Conservation (phyloP, 805 yeast genomes). For the Monosporozyma aquatica region DNA sequence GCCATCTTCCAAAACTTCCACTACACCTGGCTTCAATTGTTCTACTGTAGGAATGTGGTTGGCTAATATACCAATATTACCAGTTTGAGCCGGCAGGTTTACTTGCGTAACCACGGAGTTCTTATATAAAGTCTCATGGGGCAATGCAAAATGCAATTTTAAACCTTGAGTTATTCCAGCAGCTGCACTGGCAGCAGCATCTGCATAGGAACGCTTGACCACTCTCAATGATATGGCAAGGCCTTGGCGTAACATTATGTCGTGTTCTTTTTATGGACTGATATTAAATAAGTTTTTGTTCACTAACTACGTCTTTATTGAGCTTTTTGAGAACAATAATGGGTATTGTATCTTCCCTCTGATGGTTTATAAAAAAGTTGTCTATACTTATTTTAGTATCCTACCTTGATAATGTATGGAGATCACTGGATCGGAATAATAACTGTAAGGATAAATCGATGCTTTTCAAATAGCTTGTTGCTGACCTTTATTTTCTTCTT, state of each 20-base stretch:
- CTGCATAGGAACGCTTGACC: slow-evolving; percentile 78
- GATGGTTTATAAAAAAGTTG: no score
- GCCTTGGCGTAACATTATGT: slow-evolving; percentile 26
- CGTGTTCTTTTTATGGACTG: background rate
- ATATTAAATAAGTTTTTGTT: no score
- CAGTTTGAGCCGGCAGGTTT: slow-evolving; percentile 90
- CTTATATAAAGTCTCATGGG: slow-evolving; percentile 62
- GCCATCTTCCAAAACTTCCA: slow-evolving; percentile 77
- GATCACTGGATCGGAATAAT: no score
- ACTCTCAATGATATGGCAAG: slow-evolving; percentile 10
- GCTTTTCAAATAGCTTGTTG: no score
- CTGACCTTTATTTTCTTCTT: no score
- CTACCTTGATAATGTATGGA: no score
- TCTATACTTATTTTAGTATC: no score
- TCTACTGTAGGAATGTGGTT: slow-evolving; percentile 96
- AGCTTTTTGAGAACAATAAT: no score
- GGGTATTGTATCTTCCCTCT: no score
- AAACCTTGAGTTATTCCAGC: slow-evolving; percentile 56
- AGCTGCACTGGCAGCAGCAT: slow-evolving; percentile 41
- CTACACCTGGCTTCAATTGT: slow-evolving; percentile 91
- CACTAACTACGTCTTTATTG: no score
- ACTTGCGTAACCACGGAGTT: slow-evolving; percentile 56
- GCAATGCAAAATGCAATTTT: slow-evolving; percentile 83
- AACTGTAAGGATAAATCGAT: no score
- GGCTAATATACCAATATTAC: slow-evolving; percentile 94